Conservation (phyloP, 495 filamentous ascomycete species). For the Aspergillus hancockii region DNA sequence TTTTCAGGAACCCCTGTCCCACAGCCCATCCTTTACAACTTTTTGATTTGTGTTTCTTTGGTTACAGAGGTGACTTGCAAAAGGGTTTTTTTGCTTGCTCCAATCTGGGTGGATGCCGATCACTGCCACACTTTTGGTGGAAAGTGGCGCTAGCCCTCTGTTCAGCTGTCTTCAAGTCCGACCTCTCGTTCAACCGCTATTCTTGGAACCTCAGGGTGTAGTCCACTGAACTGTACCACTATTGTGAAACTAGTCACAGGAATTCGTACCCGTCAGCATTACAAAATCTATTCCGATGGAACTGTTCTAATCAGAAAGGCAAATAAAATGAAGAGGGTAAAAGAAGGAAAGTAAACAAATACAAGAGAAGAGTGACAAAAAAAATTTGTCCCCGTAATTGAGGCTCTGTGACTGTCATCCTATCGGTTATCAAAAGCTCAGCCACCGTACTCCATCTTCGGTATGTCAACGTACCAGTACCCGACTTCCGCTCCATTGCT, state of each 20-base stretch:
- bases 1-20: background rate
- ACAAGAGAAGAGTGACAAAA: background rate
- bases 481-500: background rate
- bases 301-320: background rate
- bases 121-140: background rate
- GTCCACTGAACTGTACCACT: background rate
- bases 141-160: constrained; percentile 3
- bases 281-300: background rate
- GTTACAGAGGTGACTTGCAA: background rate
- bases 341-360: background rate
- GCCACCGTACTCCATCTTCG: background rate
- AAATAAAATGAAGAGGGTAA: background rate
- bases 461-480: background rate
- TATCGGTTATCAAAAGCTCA: background rate
- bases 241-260: constrained; percentile 1
- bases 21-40: background rate
- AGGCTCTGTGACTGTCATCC: background rate
- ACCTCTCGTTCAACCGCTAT: constrained; percentile 10
- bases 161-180: constrained; percentile 11
- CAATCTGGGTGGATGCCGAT: background rate
- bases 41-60: no score
- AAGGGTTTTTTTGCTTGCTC: background rate
- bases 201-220: constrained; percentile 10
- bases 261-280: background rate
- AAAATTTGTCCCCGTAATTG: background rate